Conservation (phyloP, 192 early-diverging fungal species). For the Rhizophlyctis rosea region DNA sequence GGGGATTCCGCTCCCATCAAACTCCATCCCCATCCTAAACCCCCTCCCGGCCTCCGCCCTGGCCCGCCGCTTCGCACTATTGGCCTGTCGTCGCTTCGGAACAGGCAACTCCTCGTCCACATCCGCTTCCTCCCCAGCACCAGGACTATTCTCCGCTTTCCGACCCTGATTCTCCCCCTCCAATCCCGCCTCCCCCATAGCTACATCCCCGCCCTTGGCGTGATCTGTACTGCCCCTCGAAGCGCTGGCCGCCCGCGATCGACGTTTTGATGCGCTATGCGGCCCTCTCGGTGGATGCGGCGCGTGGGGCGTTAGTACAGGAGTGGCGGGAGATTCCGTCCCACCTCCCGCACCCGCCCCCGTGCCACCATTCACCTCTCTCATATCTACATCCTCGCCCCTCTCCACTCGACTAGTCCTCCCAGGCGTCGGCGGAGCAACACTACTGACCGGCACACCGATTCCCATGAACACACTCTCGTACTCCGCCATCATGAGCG, state of each 20-base stretch:
- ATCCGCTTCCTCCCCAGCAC: neutral
- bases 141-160: neutral
- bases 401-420: conserved; percentile 20
- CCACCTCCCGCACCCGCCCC: too few species aligned
- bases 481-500: conserved; percentile 84
- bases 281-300: neutral
- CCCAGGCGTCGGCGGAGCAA: conserved; percentile 5
- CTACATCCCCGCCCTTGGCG: too few species aligned
- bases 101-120: conserved; percentile 6
- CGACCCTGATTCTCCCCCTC: neutral
- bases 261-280: neutral
- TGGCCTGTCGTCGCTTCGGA: conserved; percentile 19
- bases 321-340: too few species aligned
- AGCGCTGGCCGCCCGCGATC: neutral
- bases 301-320: too few species aligned
- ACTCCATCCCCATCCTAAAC: conserved; percentile 5
- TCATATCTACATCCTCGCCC: neutral
- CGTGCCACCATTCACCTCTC: neutral
- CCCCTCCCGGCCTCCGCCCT: conserved; percentile 14
- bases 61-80: conserved; percentile 18
- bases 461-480: conserved; percentile 44
- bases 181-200: neutral
- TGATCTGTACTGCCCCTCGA: neutral
- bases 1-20: too few species aligned
- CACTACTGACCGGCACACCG: conserved; percentile 31